Evolutionary conservation across 192 early-diverging fungal species (phyloP).

Genomic region (Umbelopsis isabellina): DNA sequence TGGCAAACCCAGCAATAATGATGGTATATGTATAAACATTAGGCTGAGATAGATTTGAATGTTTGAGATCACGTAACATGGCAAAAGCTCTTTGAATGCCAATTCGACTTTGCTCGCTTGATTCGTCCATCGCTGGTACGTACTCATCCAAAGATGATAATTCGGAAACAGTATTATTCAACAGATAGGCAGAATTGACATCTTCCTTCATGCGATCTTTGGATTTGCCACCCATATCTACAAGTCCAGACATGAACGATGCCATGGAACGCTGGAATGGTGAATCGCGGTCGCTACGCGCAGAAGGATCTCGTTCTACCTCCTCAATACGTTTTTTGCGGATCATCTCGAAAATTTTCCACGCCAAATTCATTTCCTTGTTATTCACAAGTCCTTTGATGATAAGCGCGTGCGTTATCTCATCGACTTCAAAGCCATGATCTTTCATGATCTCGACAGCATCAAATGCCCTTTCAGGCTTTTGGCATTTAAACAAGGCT

Average conservation of each 20-base stretch:
- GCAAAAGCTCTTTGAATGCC: slow-evolving; percentile 19
- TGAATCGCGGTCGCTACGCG: not conserved
- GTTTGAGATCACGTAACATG: not conserved
- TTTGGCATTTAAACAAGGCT: slow-evolving; percentile 32
- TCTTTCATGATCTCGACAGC: slow-evolving; percentile 27
- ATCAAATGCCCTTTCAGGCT: slow-evolving; percentile 27
- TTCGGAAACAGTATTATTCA: not conserved
- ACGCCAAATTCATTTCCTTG: slow-evolving; percentile 30
- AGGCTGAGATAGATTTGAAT: not conserved
- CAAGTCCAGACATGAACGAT: slow-evolving; percentile 8
- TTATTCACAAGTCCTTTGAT: slow-evolving; percentile 33
- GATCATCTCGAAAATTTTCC: slow-evolving; percentile 30
- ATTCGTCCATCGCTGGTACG: not conserved
- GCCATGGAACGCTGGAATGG: not conserved
- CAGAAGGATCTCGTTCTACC: slow-evolving; percentile 32
- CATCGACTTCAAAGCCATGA: slow-evolving; percentile 22
- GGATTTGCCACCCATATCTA: slow-evolving; percentile 7
- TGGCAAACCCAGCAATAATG: slow-evolving; percentile 40
- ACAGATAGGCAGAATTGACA: not conserved
- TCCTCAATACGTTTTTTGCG: not conserved
- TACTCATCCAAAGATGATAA: not conserved
- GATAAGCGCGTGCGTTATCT: slow-evolving; percentile 36
- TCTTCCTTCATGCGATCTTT: slow-evolving; percentile 1
- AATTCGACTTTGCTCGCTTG: not conserved
- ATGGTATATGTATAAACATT: slow-evolving; percentile 40